Base-by-base conservation (phyloP, 139 green algal genomes). In the Mesotaenium endlicherianum region DNA sequence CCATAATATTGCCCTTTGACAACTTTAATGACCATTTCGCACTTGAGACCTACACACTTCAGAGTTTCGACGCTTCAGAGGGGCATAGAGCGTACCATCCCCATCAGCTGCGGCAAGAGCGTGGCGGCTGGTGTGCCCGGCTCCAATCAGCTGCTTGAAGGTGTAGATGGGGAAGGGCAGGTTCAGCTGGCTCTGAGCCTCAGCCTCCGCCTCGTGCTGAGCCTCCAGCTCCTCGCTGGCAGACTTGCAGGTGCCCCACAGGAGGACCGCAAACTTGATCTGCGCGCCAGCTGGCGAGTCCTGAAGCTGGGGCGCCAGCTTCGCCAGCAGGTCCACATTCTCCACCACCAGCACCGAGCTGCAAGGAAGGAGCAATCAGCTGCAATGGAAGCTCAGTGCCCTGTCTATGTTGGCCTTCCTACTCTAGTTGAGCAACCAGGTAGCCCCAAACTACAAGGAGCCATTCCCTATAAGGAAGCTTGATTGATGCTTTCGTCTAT, bases 321-420 rank as follows among this genome's bases (percentile, higher is more conserved):
- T 90, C 38, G 88, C 64, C 16, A 97, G 91, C 2, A 92, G 86
- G 8, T 90, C 86, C 0, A 69, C 80, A 60, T 97, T 94, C 78
- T 97, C 92, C 42, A 95, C 81, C 3, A 97, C 47, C 42, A 95
- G 71, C 0, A 53, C 94, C n/a, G 55, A 75, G 75, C 81, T 91
- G 47, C 87, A 53, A 6, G 64, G 14, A 75, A 26, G 40, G 40
- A 75, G 64, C 14, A 75, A 64, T 26, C 26, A 64, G 20, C 53
- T 64, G 53, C n/a, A n/a, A n/a, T n/a, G n/a, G n/a, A n/a, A n/a
- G n/a, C n/a, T n/a, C n/a, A n/a, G n/a, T n/a, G n/a, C n/a, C n/a
- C n/a, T n/a, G n/a, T n/a, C n/a, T n/a, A n/a, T n/a, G n/a, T n/a
- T n/a, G n/a, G n/a, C n/a, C n/a, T n/a, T n/a, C n/a, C n/a, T n/a